phyloP scores from a whole-genome alignment of 2,329 filamentous ascomycete genomes.

The Plectosphaerella cucumerina region DNA sequence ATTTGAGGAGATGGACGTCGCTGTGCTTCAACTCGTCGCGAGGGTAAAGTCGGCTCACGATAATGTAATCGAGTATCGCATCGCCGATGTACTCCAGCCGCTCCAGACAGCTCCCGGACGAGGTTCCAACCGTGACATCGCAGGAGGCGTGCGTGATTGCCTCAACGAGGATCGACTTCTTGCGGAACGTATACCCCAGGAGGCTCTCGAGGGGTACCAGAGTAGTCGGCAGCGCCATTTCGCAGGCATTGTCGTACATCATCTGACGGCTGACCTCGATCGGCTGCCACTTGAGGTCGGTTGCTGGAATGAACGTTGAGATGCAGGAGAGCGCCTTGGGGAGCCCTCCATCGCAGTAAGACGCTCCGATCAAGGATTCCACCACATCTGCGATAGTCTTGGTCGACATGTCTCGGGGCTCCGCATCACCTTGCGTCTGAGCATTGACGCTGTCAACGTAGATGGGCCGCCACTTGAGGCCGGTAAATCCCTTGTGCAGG shows the following conservation, averaged over 20 bases:
- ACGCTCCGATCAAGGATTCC: slow-evolving; percentile 77
- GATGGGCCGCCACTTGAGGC: slow-evolving; percentile 66
- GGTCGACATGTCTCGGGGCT: slow-evolving; percentile 48
- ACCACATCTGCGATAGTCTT: slow-evolving; percentile 86
- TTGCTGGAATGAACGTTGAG: slow-evolving; percentile 59
- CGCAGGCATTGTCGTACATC: slow-evolving; percentile 37
- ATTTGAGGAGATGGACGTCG: slow-evolving; percentile 72
- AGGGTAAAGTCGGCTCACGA: slow-evolving; percentile 60
- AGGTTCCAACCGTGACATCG: slow-evolving; percentile 33
- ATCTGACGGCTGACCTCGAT: slow-evolving; percentile 33
- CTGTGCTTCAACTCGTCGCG: slow-evolving; percentile 34
- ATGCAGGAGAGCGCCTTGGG: slow-evolving; percentile 61
- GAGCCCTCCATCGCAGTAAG: slow-evolving; percentile 66
- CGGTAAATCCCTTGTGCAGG: slow-evolving; percentile 62
- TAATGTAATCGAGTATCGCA: slow-evolving; percentile 73
- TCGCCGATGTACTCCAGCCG: slow-evolving; percentile 88
- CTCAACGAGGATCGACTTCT: slow-evolving; percentile 67
- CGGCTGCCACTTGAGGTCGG: slow-evolving; percentile 51
- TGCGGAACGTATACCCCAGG: slow-evolving; percentile 67
- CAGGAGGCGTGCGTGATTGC: slow-evolving; percentile 74
- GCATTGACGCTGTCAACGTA: slow-evolving; percentile 42
- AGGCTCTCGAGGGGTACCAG: slow-evolving; percentile 56
- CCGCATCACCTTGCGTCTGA: slow-evolving; percentile 6
- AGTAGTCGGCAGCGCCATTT: slow-evolving; percentile 30
- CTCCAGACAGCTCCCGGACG: slow-evolving; percentile 55